phyloP scores from a whole-genome alignment of 2,329 filamentous ascomycete species.

The Fusarium sulawesiense region DNA sequence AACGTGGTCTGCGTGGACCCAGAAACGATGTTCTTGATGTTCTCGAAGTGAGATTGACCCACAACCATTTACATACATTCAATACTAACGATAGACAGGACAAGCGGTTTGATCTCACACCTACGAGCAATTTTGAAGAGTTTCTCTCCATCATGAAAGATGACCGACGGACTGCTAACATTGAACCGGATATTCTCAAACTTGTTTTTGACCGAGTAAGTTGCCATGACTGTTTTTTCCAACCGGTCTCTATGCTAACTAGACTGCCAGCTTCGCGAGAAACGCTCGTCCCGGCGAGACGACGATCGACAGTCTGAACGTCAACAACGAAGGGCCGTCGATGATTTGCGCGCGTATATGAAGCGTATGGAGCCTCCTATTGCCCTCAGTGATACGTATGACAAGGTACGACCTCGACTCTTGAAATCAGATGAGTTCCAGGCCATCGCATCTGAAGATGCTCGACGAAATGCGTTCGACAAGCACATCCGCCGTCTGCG shows the following conservation, averaged over 20 bases:
- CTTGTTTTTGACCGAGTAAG: conserved; percentile 85
- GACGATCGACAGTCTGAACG: conserved; percentile 89
- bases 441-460: conserved; percentile 83
- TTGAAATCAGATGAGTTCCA: conserved; percentile 86
- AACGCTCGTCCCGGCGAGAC: conserved; percentile 80
- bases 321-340: conserved; percentile 84
- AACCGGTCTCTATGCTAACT: conserved; percentile 1
- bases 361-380: conserved; percentile 92
- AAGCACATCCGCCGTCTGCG: conserved; percentile 91
- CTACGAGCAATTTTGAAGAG: conserved; percentile 88
- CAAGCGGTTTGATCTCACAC: conserved; percentile 89
- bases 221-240: conserved; percentile 18
- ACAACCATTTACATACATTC: neutral
- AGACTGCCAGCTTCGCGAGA: conserved; percentile 77
- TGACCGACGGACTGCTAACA: conserved; percentile 88
- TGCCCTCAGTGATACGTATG: conserved; percentile 82
- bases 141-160: conserved; percentile 84
- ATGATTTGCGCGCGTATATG: conserved; percentile 85
- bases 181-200: conserved; percentile 81
- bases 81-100: conserved; percentile 65
- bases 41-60: conserved; percentile 74
- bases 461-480: conserved; percentile 86
- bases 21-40: conserved; percentile 89
- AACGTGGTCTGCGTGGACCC: conserved; percentile 82
- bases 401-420: conserved; percentile 83